These are phyloP conservation scores for Neofusicoccum ribis DNA, from an alignment of 2,329 filamentous ascomycete species.

Conservation along the genomic window DNA sequence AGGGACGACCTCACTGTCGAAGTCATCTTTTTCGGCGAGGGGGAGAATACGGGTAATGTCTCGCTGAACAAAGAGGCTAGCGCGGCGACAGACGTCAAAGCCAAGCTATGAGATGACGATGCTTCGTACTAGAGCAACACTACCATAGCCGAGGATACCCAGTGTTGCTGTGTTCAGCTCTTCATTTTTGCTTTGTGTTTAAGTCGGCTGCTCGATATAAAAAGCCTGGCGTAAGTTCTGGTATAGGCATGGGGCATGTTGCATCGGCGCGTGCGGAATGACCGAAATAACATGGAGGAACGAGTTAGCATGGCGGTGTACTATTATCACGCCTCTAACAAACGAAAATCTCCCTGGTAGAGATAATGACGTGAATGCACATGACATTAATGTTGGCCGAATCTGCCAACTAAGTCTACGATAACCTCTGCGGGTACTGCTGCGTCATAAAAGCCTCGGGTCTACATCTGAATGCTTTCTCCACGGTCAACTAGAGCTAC, in stretches of 20 bases:
- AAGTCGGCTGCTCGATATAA: neutral
- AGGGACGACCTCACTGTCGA: constrained; percentile 96
- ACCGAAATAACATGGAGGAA: neutral
- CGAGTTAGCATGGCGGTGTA: neutral
- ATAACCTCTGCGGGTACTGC: neutral
- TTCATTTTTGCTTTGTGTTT: neutral
- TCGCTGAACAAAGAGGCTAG: constrained; percentile 85
- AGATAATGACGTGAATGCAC: no score
- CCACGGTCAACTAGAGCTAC: constrained; percentile 37
- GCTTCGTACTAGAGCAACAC: neutral
- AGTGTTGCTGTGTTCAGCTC: constrained; percentile 2
- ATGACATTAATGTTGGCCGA: neutral
- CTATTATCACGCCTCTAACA: neutral
- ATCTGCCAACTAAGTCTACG: neutral
- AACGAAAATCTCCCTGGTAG: neutral
- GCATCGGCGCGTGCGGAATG: neutral
- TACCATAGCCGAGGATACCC: constrained; percentile 15
- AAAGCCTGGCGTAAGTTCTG: constrained; percentile 1
- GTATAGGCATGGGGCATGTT: neutral
- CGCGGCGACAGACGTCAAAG: constrained; percentile 41
- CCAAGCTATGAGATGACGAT: constrained; percentile 10
- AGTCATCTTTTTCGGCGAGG: constrained; percentile 96
- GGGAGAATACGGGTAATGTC: constrained; percentile 73
- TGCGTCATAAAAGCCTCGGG: neutral
- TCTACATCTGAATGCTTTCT: neutral